Evolutionary conservation across 2,329 filamentous ascomycete species (phyloP), one percentile per base, ranked within the genome.

Genomic region (Diaporthe caulivora): DNA sequence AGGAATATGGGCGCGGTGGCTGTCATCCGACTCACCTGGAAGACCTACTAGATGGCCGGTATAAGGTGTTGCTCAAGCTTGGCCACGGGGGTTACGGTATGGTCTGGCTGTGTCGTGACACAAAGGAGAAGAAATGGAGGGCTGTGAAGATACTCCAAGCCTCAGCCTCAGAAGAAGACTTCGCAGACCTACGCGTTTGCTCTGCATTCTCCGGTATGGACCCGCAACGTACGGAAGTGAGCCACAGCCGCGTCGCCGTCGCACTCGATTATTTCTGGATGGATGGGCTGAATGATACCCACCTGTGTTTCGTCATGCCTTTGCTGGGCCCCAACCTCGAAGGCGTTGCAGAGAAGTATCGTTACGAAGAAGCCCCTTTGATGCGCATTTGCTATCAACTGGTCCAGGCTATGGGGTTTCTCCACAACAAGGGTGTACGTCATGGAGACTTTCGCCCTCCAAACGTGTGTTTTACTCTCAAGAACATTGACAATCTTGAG

Each of bases 51-150:
- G 53, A 26, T 8, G 53, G 53, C 7, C 53, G 53, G 0, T 55
- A 34, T 10, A 55, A 55, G 17, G 53, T 55, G 26, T 17, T 55
- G 17, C 53, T 26, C 17, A 55, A 55, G 18, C 53, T 55, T 1
- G 53, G 29, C 29, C 53, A 55, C 10, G 53, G 53, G 9, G 53
- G 53, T 6, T 21, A 21, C 8, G 53, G 53, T 29, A 34, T 31
- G 53, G 29, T 55, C 31, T 55, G 53, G 53, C 53, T 55, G 8
- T 55, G 53, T 29, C 29, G 53, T n/a, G 53, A 55, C 53, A 34
- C 17, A 29, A 21, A 55, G 29, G 53, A 55, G 53, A 21, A 34
- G 1, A 34, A 31, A 26, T 55, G 53, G 53, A 34, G 29, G 29
- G 53, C 53, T 29, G 53, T 55, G 18, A 55, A 55, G n/a, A 55